phyloP scores from a whole-genome alignment of 2,329 filamentous ascomycete species.

The Chrysoporthe austroafricana region DNA sequence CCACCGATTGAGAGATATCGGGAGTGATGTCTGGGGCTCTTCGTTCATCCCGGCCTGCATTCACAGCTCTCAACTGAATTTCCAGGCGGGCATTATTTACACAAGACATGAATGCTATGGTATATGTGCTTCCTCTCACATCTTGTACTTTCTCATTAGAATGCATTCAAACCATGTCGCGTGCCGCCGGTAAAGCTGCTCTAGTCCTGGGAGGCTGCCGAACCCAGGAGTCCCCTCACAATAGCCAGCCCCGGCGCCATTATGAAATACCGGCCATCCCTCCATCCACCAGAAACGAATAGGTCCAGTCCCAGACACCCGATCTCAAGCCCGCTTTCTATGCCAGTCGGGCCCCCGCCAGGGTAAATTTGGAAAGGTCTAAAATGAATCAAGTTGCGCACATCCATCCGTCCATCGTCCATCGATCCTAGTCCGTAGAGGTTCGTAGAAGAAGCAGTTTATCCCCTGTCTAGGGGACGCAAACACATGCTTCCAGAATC shows the following conservation, averaged over 20 bases:
- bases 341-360: constrained; percentile 13
- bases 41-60: background rate
- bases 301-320: background rate
- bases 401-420: constrained; percentile 17
- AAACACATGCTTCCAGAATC: constrained; percentile 13
- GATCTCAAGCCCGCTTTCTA: constrained; percentile 18
- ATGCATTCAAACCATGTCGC: constrained; percentile 13
- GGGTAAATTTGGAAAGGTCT: constrained; percentile 13
- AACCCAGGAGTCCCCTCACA: constrained; percentile 16
- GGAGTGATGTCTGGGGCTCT: background rate
- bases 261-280: constrained; percentile 5
- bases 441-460: constrained; percentile 17
- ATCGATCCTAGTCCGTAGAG: constrained; percentile 18
- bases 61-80: background rate
- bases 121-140: constrained; percentile 2
- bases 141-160: constrained; percentile 12
- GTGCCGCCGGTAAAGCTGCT: constrained; percentile 6
- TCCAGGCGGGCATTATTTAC: background rate
- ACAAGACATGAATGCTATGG: background rate
- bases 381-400: constrained; percentile 17
- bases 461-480: background rate
- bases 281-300: background rate
- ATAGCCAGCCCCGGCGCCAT: constrained; percentile 1
- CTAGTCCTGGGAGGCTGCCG: constrained; percentile 7
- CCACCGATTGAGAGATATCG: background rate